Percentiles rank a stretch among this genome's conserved stretches.
Evolutionary conservation across 257 asterid species (phyloP).

Genomic region (Solanum clarkiae): DNA sequence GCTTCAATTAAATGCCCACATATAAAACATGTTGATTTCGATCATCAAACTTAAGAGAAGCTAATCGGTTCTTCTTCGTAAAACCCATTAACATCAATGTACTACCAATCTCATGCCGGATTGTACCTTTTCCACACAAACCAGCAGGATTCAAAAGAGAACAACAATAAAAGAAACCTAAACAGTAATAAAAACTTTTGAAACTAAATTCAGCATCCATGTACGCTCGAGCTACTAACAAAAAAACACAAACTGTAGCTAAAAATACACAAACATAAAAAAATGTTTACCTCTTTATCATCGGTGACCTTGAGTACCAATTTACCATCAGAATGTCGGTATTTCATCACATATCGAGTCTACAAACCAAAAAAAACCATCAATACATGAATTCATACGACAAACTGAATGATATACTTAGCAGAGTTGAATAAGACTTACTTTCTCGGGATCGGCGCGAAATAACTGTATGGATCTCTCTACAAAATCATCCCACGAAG

Average conservation of each 20-base stretch:
- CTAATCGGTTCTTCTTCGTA: not conserved
- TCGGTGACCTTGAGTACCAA: slow-evolving; percentile 88
- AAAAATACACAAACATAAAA: not conserved
- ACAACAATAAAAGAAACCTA: not conserved
- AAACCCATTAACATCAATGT: not conserved
- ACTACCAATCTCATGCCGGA: not conserved
- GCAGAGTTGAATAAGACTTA: not conserved
- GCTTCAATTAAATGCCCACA: not conserved
- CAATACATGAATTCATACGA: not conserved
- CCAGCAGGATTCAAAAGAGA: not conserved
- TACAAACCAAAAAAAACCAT: slow-evolving; percentile 9
- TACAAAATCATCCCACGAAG: slow-evolving; percentile 72
- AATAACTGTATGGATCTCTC: slow-evolving; percentile 60
- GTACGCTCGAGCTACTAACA: not conserved
- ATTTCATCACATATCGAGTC: slow-evolving; percentile 82
- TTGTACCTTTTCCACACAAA: not conserved
- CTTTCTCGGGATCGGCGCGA: slow-evolving; percentile 67
- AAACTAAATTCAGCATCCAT: not conserved
- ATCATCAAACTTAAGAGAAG: not conserved
- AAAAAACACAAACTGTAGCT: not conserved
- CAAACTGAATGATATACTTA: not conserved
- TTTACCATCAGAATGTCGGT: slow-evolving; percentile 82
- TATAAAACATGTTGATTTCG: not conserved
- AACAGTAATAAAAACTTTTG: not conserved
- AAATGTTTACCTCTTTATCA: slow-evolving; percentile 43